Conservation (phyloP, 129 eudicot genomes). For the Chrysanthemum makinoi region DNA sequence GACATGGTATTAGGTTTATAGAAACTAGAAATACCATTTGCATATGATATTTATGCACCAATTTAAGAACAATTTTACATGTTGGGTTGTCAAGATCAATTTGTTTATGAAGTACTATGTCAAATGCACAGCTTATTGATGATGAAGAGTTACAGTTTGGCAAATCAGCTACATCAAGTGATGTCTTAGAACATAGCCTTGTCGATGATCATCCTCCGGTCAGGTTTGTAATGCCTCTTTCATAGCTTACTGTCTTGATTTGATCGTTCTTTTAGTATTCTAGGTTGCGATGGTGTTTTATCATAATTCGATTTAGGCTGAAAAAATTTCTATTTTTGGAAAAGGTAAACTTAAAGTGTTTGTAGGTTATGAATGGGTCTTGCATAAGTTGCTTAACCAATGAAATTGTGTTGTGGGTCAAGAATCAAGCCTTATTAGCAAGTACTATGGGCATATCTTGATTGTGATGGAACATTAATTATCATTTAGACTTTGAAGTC, state of each 20-base stretch:
- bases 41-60: background rate
- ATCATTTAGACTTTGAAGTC: background rate
- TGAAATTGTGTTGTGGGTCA: too few relatives aligned
- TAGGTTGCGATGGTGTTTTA: background rate
- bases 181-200: conserved; percentile 10
- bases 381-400: background rate
- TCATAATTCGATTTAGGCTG: background rate
- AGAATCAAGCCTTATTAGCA: too few relatives aligned
- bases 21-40: too few relatives aligned
- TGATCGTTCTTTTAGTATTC: background rate
- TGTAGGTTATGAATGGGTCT: background rate
- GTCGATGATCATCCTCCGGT: conserved; percentile 15
- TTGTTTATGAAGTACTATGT: conserved; percentile 15
- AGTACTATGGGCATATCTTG: too few relatives aligned
- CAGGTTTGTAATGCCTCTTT: conserved; percentile 23
- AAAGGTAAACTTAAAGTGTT: background rate
- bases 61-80: conserved; percentile 2
- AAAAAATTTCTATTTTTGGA: background rate
- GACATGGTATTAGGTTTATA: too few relatives aligned
- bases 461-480: background rate
- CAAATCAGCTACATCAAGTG: conserved; percentile 19
- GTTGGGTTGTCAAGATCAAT: background rate
- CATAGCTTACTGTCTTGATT: background rate
- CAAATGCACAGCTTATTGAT: conserved; percentile 16
- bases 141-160: conserved; percentile 11